A percentile compares a stretch with the other conserved stretches of the same genome.
phyloP scores from a whole-genome alignment of 2,329 filamentous ascomycete species.

The Alternaria brassicae region DNA sequence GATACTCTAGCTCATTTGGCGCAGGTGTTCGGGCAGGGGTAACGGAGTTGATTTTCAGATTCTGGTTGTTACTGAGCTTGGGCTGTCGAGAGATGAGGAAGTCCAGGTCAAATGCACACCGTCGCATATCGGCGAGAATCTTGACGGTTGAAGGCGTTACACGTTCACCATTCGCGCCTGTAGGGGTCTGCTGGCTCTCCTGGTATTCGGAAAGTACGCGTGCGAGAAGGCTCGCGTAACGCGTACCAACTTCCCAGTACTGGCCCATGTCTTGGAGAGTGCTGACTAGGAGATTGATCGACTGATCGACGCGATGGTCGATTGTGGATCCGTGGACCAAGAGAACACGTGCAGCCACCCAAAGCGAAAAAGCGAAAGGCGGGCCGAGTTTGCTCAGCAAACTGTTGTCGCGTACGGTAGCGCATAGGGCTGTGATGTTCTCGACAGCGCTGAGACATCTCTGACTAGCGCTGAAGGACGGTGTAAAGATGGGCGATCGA shows the following conservation, averaged over 20 bases:
- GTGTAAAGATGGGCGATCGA: constrained; percentile 85
- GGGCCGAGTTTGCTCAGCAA: constrained; percentile 83
- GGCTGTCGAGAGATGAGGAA: constrained; percentile 87
- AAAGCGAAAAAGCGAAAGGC: constrained; percentile 89
- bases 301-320: constrained; percentile 79
- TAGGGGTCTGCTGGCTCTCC: constrained; percentile 71
- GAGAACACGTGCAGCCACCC: constrained; percentile 86
- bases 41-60: constrained; percentile 38
- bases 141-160: constrained; percentile 82
- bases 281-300: constrained; percentile 82
- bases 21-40: constrained; percentile 73
- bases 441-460: constrained; percentile 79
- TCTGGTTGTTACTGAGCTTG: constrained; percentile 41
- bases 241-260: constrained; percentile 84
- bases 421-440: constrained; percentile 74
- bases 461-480: constrained; percentile 84
- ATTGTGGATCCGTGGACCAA: constrained; percentile 92
- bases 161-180: constrained; percentile 68
- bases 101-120: constrained; percentile 88
- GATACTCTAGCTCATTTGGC: constrained; percentile 84
- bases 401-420: constrained; percentile 75
- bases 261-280: constrained; percentile 80
- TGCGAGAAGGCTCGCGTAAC: constrained; percentile 80
- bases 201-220: constrained; percentile 86
- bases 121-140: constrained; percentile 89